These are phyloP conservation scores for Cardiospermum halicacabum DNA, from an alignment of 345 rosid species.

Conservation along the genomic window DNA sequence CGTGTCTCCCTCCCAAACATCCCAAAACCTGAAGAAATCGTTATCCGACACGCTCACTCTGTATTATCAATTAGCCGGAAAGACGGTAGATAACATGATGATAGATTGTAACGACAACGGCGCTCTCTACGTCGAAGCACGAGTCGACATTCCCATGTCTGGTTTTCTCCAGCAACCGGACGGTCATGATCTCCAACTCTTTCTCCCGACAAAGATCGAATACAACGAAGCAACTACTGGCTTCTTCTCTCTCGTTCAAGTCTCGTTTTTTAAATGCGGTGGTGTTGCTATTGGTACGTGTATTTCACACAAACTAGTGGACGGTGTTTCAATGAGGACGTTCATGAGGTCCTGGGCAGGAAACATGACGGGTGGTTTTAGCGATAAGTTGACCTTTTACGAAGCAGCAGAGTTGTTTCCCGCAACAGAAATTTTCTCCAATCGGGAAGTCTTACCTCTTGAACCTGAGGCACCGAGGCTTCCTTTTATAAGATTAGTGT, in stretches of 20 bases:
- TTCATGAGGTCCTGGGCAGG: slow-evolving; percentile 25
- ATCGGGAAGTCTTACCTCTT: no score
- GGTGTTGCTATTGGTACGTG: slow-evolving; percentile 20
- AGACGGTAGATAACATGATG: slow-evolving; percentile 4
- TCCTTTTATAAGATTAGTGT: no score
- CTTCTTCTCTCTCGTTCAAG: slow-evolving; percentile 15
- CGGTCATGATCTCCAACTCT: slow-evolving; percentile 5
- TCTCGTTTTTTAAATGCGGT: slow-evolving; percentile 23
- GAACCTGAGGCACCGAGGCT: no score
- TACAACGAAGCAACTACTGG: neutral
- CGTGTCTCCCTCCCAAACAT: neutral
- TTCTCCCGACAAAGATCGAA: slow-evolving; percentile 11
- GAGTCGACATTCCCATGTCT: slow-evolving; percentile 9
- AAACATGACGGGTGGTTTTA: no score
- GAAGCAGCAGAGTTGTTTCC: no score
- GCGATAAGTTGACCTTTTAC: no score
- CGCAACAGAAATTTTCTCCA: no score
- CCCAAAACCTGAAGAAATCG: slow-evolving; percentile 15
- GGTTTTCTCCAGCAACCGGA: slow-evolving; percentile 15
- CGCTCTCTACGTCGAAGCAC: slow-evolving; percentile 17
- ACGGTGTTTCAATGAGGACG: slow-evolving; percentile 13
- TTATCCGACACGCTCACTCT: slow-evolving; percentile 18
- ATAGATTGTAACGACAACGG: slow-evolving; percentile 17
- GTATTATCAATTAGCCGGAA: slow-evolving; percentile 19
- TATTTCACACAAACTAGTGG: slow-evolving; percentile 18